These are phyloP conservation scores for Aspergillus nidulans DNA, from an alignment of 495 filamentous ascomycete genomes.

Conservation along the genomic window DNA sequence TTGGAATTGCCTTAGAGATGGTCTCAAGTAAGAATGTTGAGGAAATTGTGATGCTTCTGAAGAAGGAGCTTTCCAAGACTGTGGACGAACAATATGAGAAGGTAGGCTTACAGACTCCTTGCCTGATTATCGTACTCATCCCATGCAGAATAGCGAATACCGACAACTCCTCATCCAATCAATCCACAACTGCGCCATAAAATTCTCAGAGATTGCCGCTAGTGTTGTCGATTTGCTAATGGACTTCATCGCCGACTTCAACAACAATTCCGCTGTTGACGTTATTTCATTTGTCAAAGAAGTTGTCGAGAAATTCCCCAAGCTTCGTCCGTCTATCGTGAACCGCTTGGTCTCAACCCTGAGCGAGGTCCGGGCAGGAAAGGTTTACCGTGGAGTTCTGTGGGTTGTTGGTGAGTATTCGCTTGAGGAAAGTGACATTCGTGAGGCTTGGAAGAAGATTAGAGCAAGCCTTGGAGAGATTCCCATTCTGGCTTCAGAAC, in stretches of 20 bases:
- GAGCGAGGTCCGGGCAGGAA: slow-evolving; percentile 90
- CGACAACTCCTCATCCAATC: slow-evolving; percentile 92
- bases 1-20: slow-evolving; percentile 92
- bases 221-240: slow-evolving; percentile 97
- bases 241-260: slow-evolving; percentile 99
- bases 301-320: slow-evolving; percentile 96
- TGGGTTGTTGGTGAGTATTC: slow-evolving; percentile 99
- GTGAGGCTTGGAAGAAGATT: slow-evolving; percentile 96
- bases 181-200: slow-evolving; percentile 97
- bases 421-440: slow-evolving; percentile 86
- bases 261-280: slow-evolving; percentile 93
- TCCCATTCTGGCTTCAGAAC: slow-evolving; percentile 93
- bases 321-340: slow-evolving; percentile 80
- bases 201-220: slow-evolving; percentile 95
- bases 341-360: slow-evolving; percentile 85
- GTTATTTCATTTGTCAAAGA: slow-evolving; percentile 99
- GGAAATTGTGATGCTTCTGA: slow-evolving; percentile 91
- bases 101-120: slow-evolving; percentile 29
- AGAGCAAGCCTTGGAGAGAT: slow-evolving; percentile 93
- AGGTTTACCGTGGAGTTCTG: slow-evolving; percentile 92
- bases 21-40: slow-evolving; percentile 98
- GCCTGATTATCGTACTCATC: slow-evolving; percentile 19
- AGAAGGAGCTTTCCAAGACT: slow-evolving; percentile 96
- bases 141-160: slow-evolving; percentile 79
- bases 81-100: slow-evolving; percentile 99